phyloP scores from a whole-genome alignment of 1,139 yeast species.

The Magnusiomyces tetraspermus region DNA sequence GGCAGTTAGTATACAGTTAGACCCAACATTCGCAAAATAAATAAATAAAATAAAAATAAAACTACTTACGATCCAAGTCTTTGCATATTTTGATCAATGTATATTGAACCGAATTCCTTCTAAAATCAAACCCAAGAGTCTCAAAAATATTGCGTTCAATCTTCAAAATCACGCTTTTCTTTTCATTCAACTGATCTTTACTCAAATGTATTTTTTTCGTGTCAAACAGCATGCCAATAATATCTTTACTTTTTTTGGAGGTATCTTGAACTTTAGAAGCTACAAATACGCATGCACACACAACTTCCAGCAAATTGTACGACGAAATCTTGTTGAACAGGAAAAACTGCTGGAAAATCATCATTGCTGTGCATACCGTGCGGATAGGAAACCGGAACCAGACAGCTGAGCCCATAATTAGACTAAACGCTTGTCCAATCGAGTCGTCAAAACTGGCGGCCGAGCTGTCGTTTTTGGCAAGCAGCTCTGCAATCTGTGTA shows the following conservation, averaged over 20 bases:
- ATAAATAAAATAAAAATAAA: neutral
- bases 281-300: slow-evolving; percentile 46
- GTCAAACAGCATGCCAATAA: slow-evolving; percentile 23
- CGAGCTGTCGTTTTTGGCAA: neutral
- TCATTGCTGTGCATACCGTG: slow-evolving; percentile 29
- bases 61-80: slow-evolving; percentile 34
- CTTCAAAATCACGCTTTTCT: slow-evolving; percentile 14
- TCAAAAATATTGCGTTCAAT: slow-evolving; percentile 66
- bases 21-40: neutral
- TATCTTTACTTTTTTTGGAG: slow-evolving; percentile 65
- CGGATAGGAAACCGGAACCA: slow-evolving; percentile 26
- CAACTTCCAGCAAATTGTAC: slow-evolving; percentile 3
- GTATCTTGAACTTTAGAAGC: slow-evolving; percentile 86
- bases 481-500: slow-evolving; percentile 1
- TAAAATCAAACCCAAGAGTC: slow-evolving; percentile 64
- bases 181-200: slow-evolving; percentile 5
- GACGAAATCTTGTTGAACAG: slow-evolving; percentile 17
- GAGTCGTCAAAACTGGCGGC: neutral
- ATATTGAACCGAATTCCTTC: slow-evolving; percentile 54
- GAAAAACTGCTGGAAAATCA: slow-evolving; percentile 24
- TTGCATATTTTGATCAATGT: slow-evolving; percentile 61
- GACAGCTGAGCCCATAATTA: slow-evolving; percentile 2
- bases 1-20: slow-evolving; percentile 18
- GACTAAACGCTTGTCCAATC: neutral
- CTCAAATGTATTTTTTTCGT: neutral